Percentiles rank a stretch among this genome's conserved stretches.
These are phyloP conservation scores for Raffaelea ambrosiae DNA, from an alignment of 2,329 filamentous ascomycete genomes.

Conservation along the genomic window DNA sequence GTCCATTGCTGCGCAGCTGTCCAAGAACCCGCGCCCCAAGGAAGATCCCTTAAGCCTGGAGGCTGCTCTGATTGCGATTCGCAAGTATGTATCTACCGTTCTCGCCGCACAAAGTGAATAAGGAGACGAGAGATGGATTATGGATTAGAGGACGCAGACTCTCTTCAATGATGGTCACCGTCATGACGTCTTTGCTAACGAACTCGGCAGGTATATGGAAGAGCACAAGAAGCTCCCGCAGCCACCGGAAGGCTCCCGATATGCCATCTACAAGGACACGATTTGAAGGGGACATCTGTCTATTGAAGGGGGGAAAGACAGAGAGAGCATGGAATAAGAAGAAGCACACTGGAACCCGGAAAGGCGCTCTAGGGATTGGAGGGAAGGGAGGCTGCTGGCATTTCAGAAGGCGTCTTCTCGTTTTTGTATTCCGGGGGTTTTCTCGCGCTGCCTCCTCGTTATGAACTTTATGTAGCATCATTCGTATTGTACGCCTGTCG, in stretches of 20 bases:
- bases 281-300: slow-evolving; percentile 1
- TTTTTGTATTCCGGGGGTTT: neutral
- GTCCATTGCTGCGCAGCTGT: slow-evolving; percentile 78
- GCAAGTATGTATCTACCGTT: slow-evolving; percentile 16
- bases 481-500: too few relatives aligned
- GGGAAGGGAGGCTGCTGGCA: slow-evolving; percentile 1
- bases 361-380: neutral
- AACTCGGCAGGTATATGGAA: slow-evolving; percentile 71
- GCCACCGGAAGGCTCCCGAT: slow-evolving; percentile 70
- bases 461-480: too few relatives aligned
- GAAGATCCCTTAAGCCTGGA: slow-evolving; percentile 26
- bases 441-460: too few relatives aligned
- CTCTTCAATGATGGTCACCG: too few relatives aligned
- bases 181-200: too few relatives aligned
- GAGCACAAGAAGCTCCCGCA: slow-evolving; percentile 94
- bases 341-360: neutral
- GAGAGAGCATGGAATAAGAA: neutral
- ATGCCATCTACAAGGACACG: slow-evolving; percentile 21
- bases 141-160: too few relatives aligned
- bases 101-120: too few relatives aligned
- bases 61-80: slow-evolving; percentile 25
- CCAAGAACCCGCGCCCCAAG: slow-evolving; percentile 21
- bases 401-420: slow-evolving; percentile 3
- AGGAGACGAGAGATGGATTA: too few relatives aligned
- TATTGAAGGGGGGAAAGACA: neutral